Percentiles rank a stretch among this genome's conserved stretches.
Conservation (phyloP, 164 flowering plant genomes). For the Warburgia ugandensis region DNA sequence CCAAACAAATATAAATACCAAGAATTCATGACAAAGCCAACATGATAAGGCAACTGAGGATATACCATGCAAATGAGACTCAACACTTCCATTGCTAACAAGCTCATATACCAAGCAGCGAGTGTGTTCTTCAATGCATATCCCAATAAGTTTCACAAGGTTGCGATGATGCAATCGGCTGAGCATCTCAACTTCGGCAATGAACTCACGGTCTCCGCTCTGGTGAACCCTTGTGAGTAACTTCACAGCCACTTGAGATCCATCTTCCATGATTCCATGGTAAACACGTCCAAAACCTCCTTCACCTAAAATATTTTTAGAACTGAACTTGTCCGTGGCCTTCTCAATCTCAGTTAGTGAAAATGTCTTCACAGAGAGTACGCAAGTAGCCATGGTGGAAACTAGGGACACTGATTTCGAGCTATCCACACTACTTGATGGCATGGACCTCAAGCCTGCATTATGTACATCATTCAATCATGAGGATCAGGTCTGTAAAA, state of each 20-base stretch:
- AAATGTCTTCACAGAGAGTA: slow-evolving; percentile 79
- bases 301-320: slow-evolving; percentile 71
- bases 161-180: slow-evolving; percentile 95
- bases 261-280: slow-evolving; percentile 65
- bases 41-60: too few species aligned
- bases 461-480: too few species aligned
- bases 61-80: slow-evolving; percentile 94
- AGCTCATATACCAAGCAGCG: slow-evolving; percentile 95
- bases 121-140: slow-evolving; percentile 73
- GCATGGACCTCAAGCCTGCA: slow-evolving; percentile 61
- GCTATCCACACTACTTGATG: slow-evolving; percentile 64
- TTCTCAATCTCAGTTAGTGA: slow-evolving; percentile 64
- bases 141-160: slow-evolving; percentile 87
- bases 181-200: slow-evolving; percentile 95
- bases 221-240: slow-evolving; percentile 71
- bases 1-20: background rate
- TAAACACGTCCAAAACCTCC: slow-evolving; percentile 97
- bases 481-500: too few species aligned
- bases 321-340: slow-evolving; percentile 80
- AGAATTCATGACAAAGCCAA: background rate
- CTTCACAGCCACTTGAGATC: slow-evolving; percentile 77
- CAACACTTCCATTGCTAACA: slow-evolving; percentile 92
- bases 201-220: slow-evolving; percentile 80
- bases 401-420: slow-evolving; percentile 63
- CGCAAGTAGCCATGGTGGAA: slow-evolving; percentile 65